Evolutionary conservation across 345 rosid species (phyloP).

Genomic region (Ceriops decandra): DNA sequence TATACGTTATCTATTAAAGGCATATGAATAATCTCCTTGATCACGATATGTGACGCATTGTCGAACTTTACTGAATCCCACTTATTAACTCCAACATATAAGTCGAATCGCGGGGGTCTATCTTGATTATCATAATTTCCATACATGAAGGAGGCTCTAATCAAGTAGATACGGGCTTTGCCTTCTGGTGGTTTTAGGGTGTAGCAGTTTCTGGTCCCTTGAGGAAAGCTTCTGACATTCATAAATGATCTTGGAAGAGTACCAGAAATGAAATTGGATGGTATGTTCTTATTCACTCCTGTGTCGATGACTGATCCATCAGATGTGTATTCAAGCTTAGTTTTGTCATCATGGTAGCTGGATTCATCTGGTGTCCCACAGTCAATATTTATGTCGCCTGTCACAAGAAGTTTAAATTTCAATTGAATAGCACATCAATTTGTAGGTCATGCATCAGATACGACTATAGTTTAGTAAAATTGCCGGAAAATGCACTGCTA

Average conservation of each 20-base stretch:
- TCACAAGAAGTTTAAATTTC: background rate
- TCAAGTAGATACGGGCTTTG: conserved; percentile 20
- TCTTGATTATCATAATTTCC: conserved; percentile 29
- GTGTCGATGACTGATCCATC: conserved; percentile 16
- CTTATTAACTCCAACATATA: conserved; percentile 24
- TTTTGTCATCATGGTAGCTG: conserved; percentile 12
- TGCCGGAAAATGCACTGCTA: background rate
- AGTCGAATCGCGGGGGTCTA: conserved; percentile 19
- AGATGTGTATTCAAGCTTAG: conserved; percentile 7
- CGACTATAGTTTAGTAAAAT: background rate
- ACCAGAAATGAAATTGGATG: conserved; percentile 19
- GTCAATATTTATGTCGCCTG: conserved; percentile 32
- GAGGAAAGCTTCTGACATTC: conserved; percentile 30
- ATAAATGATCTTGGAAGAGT: background rate
- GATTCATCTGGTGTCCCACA: conserved; percentile 21
- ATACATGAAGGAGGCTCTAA: conserved; percentile 36
- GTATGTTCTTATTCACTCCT: conserved; percentile 24
- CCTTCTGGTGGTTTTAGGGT: conserved; percentile 28
- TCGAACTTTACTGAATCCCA: conserved; percentile 30
- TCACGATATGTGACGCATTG: conserved; percentile 26
- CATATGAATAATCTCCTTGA: conserved; percentile 30
- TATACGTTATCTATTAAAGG: conserved; percentile 19
- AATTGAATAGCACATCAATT: background rate
- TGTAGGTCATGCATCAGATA: background rate
- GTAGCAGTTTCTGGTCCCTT: conserved; percentile 31